Percentiles rank a stretch among this genome's conserved stretches.
Evolutionary conservation across 148 eudicot genomes (phyloP).

Genomic region (Fallopia convolvulus): DNA sequence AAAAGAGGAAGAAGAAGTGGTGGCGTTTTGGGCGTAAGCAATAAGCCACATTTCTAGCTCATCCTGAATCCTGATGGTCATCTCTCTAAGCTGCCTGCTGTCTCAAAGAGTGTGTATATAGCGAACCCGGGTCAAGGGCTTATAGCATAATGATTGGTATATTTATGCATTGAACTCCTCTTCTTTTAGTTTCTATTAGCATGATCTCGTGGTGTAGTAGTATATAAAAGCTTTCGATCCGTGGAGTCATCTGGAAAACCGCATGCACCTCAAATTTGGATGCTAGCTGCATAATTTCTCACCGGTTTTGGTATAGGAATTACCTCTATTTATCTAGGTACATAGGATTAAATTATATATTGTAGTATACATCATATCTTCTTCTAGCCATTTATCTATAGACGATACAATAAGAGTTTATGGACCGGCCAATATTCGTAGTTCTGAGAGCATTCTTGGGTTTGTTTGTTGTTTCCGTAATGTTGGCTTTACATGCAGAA

Average conservation of each 20-base stretch:
- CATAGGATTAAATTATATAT: neutral
- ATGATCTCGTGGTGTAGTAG: neutral
- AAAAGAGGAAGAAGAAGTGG: constrained; percentile 9
- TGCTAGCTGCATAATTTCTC: neutral
- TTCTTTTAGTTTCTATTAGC: neutral
- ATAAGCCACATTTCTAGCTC: neutral
- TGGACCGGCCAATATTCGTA: neutral
- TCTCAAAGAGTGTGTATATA: constrained; percentile 5
- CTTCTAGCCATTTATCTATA: neutral
- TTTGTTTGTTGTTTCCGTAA: neutral
- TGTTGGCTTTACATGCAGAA: neutral
- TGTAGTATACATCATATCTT: neutral
- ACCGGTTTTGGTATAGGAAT: neutral
- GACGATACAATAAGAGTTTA: neutral
- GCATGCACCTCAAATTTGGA: neutral
- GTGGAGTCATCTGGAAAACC: neutral
- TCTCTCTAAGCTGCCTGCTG: neutral
- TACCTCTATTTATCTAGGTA: neutral
- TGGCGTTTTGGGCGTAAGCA: constrained; percentile 14
- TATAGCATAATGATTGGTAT: neutral
- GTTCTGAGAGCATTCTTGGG: neutral
- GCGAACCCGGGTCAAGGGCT: neutral
- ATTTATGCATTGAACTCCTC: neutral
- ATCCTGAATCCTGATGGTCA: neutral
- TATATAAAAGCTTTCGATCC: neutral